Evolutionary conservation across 1,284 basidiomycete genomes (phyloP).

Genomic region (Fomitopsis palustris): DNA sequence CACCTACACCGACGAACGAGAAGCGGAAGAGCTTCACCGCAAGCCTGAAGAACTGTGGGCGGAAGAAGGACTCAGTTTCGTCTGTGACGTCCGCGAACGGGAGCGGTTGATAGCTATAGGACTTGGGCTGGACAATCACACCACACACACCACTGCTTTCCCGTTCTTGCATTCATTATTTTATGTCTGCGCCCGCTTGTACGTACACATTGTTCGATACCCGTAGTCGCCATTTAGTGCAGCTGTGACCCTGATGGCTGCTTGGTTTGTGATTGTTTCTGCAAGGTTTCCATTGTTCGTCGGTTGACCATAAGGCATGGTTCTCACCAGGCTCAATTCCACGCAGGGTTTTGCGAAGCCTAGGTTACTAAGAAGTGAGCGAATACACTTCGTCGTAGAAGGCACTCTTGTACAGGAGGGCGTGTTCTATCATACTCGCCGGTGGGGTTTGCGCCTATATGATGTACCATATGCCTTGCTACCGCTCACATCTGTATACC

Average conservation of each 20-base stretch:
- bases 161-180: slow-evolving; percentile 13
- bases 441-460: too few species aligned
- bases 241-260: background rate
- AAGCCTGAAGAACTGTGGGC: slow-evolving; percentile 52
- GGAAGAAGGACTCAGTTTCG: slow-evolving; percentile 52
- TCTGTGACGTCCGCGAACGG: slow-evolving; percentile 35
- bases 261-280: background rate
- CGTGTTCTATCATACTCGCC: too few species aligned
- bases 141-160: slow-evolving; percentile 20
- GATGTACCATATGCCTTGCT: too few species aligned
- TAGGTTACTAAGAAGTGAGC: too few species aligned
- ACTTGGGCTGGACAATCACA: slow-evolving; percentile 10
- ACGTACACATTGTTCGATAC: slow-evolving; percentile 25
- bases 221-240: slow-evolving; percentile 25
- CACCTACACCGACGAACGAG: slow-evolving; percentile 32
- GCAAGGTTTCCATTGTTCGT: too few species aligned
- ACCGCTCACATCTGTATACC: too few species aligned
- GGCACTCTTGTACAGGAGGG: too few species aligned
- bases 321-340: too few species aligned
- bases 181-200: slow-evolving; percentile 13
- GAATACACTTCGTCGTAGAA: too few species aligned
- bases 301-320: too few species aligned
- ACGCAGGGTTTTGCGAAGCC: too few species aligned
- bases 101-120: slow-evolving; percentile 7
- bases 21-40: slow-evolving; percentile 49